Evolutionary conservation across 371 early-diverging fungal species (phyloP), one percentile per base, ranked within the genome.

Genomic region (Mucor indicus): DNA sequence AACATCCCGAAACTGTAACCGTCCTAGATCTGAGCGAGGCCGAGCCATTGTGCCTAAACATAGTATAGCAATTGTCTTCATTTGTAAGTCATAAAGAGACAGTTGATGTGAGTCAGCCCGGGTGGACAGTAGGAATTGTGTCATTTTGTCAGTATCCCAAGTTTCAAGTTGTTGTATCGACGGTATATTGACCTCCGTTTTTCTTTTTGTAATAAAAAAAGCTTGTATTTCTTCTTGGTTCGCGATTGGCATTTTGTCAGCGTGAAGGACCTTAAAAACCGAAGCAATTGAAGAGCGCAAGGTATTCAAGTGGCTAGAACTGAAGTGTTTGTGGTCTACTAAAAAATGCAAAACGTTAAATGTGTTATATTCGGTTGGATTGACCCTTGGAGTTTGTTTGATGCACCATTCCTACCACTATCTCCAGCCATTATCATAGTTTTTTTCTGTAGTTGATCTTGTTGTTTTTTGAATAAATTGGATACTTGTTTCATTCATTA

Each of bases 1-100:
- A 4, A 57, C 39, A 44, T 57, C 60, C 11, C 55, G 10, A 21
- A 19, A 38, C 43, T 59, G 60, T 15, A 57, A 1, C 7, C 48
- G 24, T 0, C 48, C 50, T 1, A 64, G 22, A 32, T 59, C 60
- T 3, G 51, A 50, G 2, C 60, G 23, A 16, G 56, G 53, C 6
- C 57, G 12, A 45, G 59, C 55, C 53, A 64, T 56, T 1, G 57
- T 49, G 5, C 39, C 27, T 1, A 63, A 30, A 1, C 48, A 24
- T 12, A 51, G 23, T n/a, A 63, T 16, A 0, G 48, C 6, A 9
- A 57, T 27, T 1, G 36, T 24, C 21, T 58, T 63, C 16, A 44
- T 37, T 55, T 63, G 64, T 9, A 63, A 22, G 23, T 36, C 2
- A 16, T 23, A 33, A 29, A 29, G 30, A 29, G 6, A 8, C 30